Conservation (phyloP, 192 early-diverging fungal species). For the Podila epicladia region DNA sequence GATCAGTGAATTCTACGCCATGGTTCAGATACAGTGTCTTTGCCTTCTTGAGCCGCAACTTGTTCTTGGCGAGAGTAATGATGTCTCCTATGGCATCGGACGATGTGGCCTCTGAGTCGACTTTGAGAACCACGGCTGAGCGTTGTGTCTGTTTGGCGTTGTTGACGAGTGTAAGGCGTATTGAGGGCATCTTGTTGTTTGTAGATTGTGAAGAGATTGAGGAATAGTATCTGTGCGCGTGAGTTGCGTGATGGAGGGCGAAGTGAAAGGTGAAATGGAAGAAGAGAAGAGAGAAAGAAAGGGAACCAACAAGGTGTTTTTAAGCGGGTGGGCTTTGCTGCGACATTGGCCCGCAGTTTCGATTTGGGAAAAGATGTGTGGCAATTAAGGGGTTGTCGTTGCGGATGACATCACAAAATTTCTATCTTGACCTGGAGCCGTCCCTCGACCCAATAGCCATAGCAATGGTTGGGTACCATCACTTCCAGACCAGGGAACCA, state of each 20-base stretch:
- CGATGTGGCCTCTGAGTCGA: constrained; percentile 6
- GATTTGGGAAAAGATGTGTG: too few relatives aligned
- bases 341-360: too few relatives aligned
- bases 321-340: too few relatives aligned
- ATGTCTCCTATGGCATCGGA: constrained; percentile 40
- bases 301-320: background rate
- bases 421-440: too few relatives aligned
- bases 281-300: background rate
- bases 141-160: constrained; percentile 58
- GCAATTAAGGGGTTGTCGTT: too few relatives aligned
- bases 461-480: too few relatives aligned
- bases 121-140: constrained; percentile 55
- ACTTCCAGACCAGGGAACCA: too few relatives aligned
- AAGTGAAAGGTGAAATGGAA: background rate
- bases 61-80: constrained; percentile 60
- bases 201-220: too few relatives aligned
- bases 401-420: too few relatives aligned
- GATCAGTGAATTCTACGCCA: constrained; percentile 26
- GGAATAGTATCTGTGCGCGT: too few relatives aligned
- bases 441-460: too few relatives aligned
- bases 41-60: constrained; percentile 63
- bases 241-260: too few relatives aligned
- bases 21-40: constrained; percentile 48
- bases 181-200: constrained; percentile 38
- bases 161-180: constrained; percentile 60